Conservation (phyloP, 306 rosid species). For the Gillenia trifoliata region DNA sequence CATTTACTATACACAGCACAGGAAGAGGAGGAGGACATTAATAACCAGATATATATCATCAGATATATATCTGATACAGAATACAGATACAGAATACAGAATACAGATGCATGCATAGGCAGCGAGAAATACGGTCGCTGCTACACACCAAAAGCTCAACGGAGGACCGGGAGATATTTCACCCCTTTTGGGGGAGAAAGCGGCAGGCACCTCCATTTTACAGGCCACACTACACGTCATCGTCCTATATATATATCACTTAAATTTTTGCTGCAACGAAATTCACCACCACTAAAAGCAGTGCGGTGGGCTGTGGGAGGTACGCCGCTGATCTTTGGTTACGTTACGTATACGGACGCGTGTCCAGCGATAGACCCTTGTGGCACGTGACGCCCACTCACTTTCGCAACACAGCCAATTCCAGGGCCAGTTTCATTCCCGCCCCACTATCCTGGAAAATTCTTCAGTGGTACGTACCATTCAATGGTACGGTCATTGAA, state of each 20-base stretch:
- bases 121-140: not conserved
- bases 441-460: not conserved
- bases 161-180: not conserved
- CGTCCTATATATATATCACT: not conserved
- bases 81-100: too few species aligned
- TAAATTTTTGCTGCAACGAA: not conserved
- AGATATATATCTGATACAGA: too few species aligned
- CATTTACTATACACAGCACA: too few species aligned
- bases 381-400: not conserved
- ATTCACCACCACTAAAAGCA: not conserved
- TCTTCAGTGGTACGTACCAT: too few species aligned
- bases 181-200: not conserved
- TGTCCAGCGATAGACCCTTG: not conserved
- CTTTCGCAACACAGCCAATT: not conserved
- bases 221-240: not conserved
- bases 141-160: not conserved
- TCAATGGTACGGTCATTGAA: too few species aligned
- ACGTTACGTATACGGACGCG: too few species aligned
- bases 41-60: too few species aligned
- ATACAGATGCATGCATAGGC: not conserved
- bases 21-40: too few species aligned
- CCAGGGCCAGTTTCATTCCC: not conserved
- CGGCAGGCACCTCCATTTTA: not conserved
- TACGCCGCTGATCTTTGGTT: not conserved
- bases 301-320: not conserved